phyloP scores from a whole-genome alignment of 2,329 filamentous ascomycete species.

The Epichloe gansuensis region DNA sequence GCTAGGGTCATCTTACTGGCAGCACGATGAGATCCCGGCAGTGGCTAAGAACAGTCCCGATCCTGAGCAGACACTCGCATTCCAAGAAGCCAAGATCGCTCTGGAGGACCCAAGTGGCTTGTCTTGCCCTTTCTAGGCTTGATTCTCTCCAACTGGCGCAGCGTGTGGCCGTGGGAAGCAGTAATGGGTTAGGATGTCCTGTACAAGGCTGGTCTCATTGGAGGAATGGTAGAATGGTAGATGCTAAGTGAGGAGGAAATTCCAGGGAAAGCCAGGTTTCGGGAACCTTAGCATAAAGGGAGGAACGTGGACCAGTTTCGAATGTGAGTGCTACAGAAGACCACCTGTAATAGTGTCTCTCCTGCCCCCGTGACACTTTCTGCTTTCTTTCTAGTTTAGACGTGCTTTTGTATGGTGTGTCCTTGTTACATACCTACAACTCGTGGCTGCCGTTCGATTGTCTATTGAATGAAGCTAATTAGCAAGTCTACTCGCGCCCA shows the following conservation, averaged over 20 bases:
- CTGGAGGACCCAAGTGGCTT: slow-evolving; percentile 7
- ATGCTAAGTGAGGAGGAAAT: slow-evolving; percentile 9
- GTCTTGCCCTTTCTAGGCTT: slow-evolving; percentile 13
- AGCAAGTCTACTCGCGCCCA: slow-evolving; percentile 5
- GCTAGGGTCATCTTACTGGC: slow-evolving; percentile 21
- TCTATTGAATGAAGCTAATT: slow-evolving; percentile 7
- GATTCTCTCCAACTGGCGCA: slow-evolving; percentile 12
- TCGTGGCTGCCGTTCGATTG: neutral
- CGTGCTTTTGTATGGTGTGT: neutral
- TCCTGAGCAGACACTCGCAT: slow-evolving; percentile 25
- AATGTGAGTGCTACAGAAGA: slow-evolving; percentile 10
- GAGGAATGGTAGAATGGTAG: slow-evolving; percentile 4
- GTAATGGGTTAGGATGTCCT: slow-evolving; percentile 10
- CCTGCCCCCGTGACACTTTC: slow-evolving; percentile 1
- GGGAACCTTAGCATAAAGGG: slow-evolving; percentile 6
- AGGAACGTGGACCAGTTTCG: slow-evolving; percentile 10
- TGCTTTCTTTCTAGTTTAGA: neutral
- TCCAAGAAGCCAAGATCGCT: slow-evolving; percentile 20
- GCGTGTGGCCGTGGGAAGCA: slow-evolving; percentile 11
- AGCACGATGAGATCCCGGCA: slow-evolving; percentile 16
- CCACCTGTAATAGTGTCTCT: slow-evolving; percentile 4
- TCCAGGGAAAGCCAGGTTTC: slow-evolving; percentile 9
- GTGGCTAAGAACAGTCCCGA: slow-evolving; percentile 22
- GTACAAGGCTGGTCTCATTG: slow-evolving; percentile 12
- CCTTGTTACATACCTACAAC: neutral